Conservation (phyloP, 148 eudicot genomes). For the Arctostaphylos glauca region DNA sequence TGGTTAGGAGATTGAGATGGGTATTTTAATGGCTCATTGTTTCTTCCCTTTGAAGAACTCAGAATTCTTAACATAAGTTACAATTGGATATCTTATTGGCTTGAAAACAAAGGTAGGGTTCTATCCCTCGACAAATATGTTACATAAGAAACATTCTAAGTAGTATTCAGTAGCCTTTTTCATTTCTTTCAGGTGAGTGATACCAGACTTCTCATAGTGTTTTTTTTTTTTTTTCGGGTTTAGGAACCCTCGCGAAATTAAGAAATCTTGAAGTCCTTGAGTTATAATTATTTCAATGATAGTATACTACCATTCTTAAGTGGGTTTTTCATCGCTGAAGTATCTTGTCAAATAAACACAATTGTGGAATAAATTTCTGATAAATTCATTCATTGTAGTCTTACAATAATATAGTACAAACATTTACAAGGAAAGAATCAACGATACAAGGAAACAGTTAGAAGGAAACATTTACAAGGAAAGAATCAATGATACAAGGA, state of each 20-base stretch:
- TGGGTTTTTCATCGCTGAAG: not conserved
- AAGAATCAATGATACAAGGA: too few species aligned
- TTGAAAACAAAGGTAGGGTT: not conserved
- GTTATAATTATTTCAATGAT: not conserved
- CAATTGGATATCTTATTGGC: not conserved
- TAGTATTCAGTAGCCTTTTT: not conserved
- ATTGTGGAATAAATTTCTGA: too few species aligned
- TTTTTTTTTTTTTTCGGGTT: not conserved
- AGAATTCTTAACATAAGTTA: not conserved
- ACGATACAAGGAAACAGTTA: too few species aligned
- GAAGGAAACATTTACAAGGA: too few species aligned
- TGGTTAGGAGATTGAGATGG: not conserved
- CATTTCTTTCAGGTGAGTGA: not conserved
- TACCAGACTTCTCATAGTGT: not conserved
- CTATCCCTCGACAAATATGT: not conserved
- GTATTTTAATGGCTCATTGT: not conserved
- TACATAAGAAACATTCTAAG: not conserved
- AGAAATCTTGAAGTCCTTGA: not conserved
- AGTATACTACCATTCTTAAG: not conserved
- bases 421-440: too few species aligned
- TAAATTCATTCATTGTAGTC: too few species aligned
- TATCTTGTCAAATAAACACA: too few species aligned
- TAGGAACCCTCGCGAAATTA: not conserved
- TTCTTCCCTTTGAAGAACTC: constrained; percentile 1
- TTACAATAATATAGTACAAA: too few species aligned